phyloP scores from a whole-genome alignment of 495 filamentous ascomycete species.

The Penicillium psychrofluorescens region DNA sequence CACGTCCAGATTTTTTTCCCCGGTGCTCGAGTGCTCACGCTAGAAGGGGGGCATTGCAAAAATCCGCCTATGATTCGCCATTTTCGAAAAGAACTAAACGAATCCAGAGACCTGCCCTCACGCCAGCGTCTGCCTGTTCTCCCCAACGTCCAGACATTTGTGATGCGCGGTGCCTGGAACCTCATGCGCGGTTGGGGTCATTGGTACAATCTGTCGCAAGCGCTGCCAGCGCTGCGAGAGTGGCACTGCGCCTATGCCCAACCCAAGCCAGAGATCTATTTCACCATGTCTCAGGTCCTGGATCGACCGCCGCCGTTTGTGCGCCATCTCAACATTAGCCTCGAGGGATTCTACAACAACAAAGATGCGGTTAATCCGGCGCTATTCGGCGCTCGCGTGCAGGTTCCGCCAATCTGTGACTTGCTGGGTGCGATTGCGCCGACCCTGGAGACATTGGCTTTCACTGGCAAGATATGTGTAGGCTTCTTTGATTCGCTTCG shows the following conservation, averaged over 20 bases:
- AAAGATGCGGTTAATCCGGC: constrained; percentile 30
- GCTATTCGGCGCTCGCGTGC: constrained; percentile 12
- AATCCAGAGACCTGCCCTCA: background rate
- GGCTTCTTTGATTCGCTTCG: constrained; percentile 41
- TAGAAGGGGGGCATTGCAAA: constrained; percentile 69
- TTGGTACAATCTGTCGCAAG: constrained; percentile 50
- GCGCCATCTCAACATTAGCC: constrained; percentile 53
- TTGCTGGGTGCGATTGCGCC: constrained; percentile 48
- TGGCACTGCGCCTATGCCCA: constrained; percentile 67
- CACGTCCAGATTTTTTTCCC: constrained; percentile 51
- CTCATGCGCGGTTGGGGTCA: constrained; percentile 59
- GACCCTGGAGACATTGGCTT: constrained; percentile 54
- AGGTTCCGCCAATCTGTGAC: constrained; percentile 44
- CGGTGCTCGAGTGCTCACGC: constrained; percentile 56
- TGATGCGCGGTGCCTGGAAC: constrained; percentile 71
- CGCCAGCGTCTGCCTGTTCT: constrained; percentile 31
- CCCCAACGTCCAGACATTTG: constrained; percentile 49
- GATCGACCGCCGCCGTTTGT: constrained; percentile 44
- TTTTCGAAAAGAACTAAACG: constrained; percentile 27
- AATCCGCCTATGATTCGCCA: constrained; percentile 59
- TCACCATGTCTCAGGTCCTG: constrained; percentile 55
- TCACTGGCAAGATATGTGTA: constrained; percentile 59
- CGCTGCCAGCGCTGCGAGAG: constrained; percentile 58
- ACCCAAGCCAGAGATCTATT: constrained; percentile 59
- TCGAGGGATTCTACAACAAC: constrained; percentile 61